A percentile compares a stretch with the other conserved stretches of the same genome.
Evolutionary conservation across 768 basidiomycete species (phyloP).

Genomic region (Tylopilus sp.): DNA sequence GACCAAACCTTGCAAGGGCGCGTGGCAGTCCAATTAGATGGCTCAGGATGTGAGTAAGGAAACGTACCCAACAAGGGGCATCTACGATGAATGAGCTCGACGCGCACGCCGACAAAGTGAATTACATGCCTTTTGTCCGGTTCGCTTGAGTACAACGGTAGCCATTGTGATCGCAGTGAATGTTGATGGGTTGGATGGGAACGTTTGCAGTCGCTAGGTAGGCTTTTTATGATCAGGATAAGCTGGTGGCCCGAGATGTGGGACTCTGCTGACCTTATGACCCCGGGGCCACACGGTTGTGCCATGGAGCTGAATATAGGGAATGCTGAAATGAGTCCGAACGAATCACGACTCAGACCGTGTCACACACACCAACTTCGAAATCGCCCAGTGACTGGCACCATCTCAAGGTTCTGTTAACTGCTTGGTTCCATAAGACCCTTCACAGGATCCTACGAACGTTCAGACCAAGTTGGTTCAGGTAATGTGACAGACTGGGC

Average conservation of each 20-base stretch:
- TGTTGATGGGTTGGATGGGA: slow-evolving; percentile 7
- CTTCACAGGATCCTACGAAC: too few relatives aligned
- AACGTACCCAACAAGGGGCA: slow-evolving; percentile 64
- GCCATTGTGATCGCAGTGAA: slow-evolving; percentile 38
- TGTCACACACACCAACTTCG: too few relatives aligned
- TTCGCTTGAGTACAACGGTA: slow-evolving; percentile 52
- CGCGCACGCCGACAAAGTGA: neutral
- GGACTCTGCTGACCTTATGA: neutral
- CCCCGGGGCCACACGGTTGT: too few relatives aligned
- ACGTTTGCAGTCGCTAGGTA: neutral
- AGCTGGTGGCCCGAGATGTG: slow-evolving; percentile 12
- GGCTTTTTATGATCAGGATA: neutral
- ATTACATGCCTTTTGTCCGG: slow-evolving; percentile 50
- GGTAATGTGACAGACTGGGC: too few relatives aligned
- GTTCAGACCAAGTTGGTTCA: too few relatives aligned
- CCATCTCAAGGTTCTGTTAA: too few relatives aligned
- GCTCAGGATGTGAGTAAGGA: slow-evolving; percentile 4
- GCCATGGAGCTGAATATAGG: too few relatives aligned
- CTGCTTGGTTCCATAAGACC: too few relatives aligned
- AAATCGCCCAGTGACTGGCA: too few relatives aligned
- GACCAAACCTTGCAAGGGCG: slow-evolving; percentile 49
- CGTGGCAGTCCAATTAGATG: slow-evolving; percentile 2
- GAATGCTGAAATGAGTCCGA: too few relatives aligned
- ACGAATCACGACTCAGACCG: too few relatives aligned
- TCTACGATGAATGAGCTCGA: slow-evolving; percentile 35